Conservation (phyloP, 176 grass and related monocot species). For the Thinopyrum elongatum region DNA sequence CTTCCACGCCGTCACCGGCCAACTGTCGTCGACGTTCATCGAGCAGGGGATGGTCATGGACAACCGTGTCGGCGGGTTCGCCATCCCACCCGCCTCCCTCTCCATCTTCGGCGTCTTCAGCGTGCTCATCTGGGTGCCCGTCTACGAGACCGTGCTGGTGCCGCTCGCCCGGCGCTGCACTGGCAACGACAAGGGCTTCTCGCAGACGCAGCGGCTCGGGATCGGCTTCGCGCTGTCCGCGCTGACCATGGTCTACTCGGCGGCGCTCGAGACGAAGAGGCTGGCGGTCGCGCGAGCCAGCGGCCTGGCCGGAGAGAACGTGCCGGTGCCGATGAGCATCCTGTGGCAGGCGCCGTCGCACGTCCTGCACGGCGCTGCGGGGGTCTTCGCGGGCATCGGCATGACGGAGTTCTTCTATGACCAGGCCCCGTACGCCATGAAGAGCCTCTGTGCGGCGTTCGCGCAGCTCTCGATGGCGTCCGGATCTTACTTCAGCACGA, state of each 20-base stretch:
- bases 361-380: slow-evolving; percentile 3
- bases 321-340: slow-evolving; percentile 36
- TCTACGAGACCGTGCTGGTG: slow-evolving; percentile 30
- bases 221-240: slow-evolving; percentile 23
- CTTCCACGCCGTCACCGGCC: slow-evolving; percentile 1
- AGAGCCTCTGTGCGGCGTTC: slow-evolving; percentile 34
- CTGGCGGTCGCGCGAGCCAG: slow-evolving; percentile 9
- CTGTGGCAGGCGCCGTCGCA: slow-evolving; percentile 41
- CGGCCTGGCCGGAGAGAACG: neutral
- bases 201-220: slow-evolving; percentile 27
- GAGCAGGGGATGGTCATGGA: slow-evolving; percentile 52
- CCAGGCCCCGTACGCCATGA: slow-evolving; percentile 34
- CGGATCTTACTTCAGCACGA: slow-evolving; percentile 28
- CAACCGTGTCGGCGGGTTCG: slow-evolving; percentile 12
- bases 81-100: slow-evolving; percentile 44
- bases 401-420: slow-evolving; percentile 42
- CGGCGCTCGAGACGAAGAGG: slow-evolving; percentile 30
- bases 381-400: slow-evolving; percentile 31
- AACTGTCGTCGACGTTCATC: slow-evolving; percentile 25
- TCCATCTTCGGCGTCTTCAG: slow-evolving; percentile 9
- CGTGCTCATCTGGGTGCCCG: slow-evolving; percentile 12
- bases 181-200: slow-evolving; percentile 26
- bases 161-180: slow-evolving; percentile 18
- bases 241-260: slow-evolving; percentile 31
- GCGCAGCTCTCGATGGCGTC: slow-evolving; percentile 1